Evolutionary conservation across 208 protist genomes (phyloP), one percentile per base, ranked within the genome.

Genomic region (Crithidia fasciculata): DNA sequence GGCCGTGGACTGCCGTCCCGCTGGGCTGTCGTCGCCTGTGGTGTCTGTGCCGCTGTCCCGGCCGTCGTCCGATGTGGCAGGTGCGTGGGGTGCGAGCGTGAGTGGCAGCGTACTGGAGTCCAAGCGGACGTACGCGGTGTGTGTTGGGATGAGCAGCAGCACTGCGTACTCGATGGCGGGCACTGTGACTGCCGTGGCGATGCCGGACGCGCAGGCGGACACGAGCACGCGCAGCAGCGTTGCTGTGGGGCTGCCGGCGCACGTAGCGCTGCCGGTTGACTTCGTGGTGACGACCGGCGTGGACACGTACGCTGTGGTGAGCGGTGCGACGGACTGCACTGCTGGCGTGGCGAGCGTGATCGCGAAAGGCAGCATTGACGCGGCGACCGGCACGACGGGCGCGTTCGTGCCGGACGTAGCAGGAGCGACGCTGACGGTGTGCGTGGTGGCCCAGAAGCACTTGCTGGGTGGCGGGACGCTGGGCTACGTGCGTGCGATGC

Each of bases 301-400:
- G 45, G 45, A 50, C 45, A 13, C 13, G 45, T 50, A 16, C 45
- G 13, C 45, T 50, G 45, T 50, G 45, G 45, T 50, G 45, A 13
- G 13, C 45, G 45, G 45, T 13, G 45, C 45, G 45, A 50, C 45
- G 45, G 65, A 82, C 39, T 57, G 80, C 13, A 63, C 74, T 28
- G 65, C 8, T 15, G 41, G 3, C 16, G 68, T 62, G 2, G 80
- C 59, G 10, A 88, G 85, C 71, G 72, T 65, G 59, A 78, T 66
- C 62, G 78, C 71, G 12, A 65, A 62, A 2, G 88, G 88, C 3
- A 52, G 53, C 61, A 74, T 93, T 18, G 56, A 69, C 53, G 0
- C 68, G 0, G 54, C 49, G 4, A 81, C 59, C 56, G 60, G 69
- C 12, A 50, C 44, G 3, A 62, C 77, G 0, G 60, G 72, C 4